Evolutionary conservation across 805 yeast species (phyloP).

Genomic region (Myxozyma lipomycoides): DNA sequence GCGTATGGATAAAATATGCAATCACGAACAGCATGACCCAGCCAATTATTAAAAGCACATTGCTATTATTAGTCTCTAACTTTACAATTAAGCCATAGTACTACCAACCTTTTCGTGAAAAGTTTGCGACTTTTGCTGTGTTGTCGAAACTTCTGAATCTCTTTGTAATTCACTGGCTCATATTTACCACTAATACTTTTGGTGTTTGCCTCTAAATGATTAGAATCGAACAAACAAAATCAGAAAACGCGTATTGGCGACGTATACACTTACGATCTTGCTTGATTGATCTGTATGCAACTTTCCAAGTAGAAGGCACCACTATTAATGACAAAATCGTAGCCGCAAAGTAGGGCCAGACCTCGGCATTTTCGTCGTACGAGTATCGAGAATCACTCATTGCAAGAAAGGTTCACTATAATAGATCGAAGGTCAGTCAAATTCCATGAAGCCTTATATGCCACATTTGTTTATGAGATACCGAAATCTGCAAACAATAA

Average conservation of each 20-base stretch:
- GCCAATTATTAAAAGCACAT: constrained; percentile 46
- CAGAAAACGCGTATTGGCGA: not conserved
- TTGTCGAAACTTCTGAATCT: constrained; percentile 30
- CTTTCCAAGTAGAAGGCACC: constrained; percentile 53
- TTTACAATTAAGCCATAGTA: constrained; percentile 28
- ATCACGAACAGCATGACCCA: constrained; percentile 54
- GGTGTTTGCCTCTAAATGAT: constrained; percentile 19
- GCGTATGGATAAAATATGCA: constrained; percentile 37
- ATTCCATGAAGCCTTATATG: no score
- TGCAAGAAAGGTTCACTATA: no score
- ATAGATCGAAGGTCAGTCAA: not conserved
- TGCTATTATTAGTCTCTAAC: constrained; percentile 24
- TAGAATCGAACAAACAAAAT: not conserved
- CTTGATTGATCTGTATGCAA: constrained; percentile 9
- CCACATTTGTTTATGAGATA: no score
- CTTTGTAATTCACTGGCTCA: constrained; percentile 26
- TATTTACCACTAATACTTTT: constrained; percentile 3
- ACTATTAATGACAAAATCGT: constrained; percentile 66
- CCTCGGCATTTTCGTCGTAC: constrained; percentile 84
- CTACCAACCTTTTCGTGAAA: constrained; percentile 33
- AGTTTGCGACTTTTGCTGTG: constrained; percentile 32
- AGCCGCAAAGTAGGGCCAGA: constrained; percentile 87
- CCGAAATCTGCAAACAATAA: no score
- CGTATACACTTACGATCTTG: not conserved
- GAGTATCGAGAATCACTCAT: constrained; percentile 59